Percentiles rank a stretch among this genome's conserved stretches.
Conservation (phyloP, 495 filamentous ascomycete genomes). For the Aspergillus ellipticus region DNA sequence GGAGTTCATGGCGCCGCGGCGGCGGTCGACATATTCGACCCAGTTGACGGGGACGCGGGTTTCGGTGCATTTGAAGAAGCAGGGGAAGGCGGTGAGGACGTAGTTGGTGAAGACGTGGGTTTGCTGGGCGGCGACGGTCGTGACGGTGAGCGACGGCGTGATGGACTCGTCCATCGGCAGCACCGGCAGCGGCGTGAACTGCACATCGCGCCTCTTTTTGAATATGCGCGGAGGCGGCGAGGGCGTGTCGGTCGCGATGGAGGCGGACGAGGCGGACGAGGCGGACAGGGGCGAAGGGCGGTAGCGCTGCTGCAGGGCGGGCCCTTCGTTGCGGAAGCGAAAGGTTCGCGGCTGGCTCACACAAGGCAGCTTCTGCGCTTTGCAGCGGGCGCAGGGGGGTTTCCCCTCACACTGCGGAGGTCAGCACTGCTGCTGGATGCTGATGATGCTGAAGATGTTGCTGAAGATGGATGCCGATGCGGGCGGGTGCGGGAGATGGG, state of each 20-base stretch:
- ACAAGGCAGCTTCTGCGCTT: constrained; percentile 22
- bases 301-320: constrained; percentile 22
- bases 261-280: constrained; percentile 5
- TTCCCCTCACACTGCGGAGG: constrained; percentile 27
- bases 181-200: not conserved
- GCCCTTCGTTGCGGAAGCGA: constrained; percentile 22
- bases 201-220: not conserved
- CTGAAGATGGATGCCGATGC: too few relatives aligned
- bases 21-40: constrained; percentile 23
- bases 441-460: too few relatives aligned
- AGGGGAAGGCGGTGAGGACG: constrained; percentile 23
- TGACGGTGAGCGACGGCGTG: constrained; percentile 24
- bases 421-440: too few relatives aligned
- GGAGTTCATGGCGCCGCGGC: constrained; percentile 11
- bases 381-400: constrained; percentile 29
- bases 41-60: constrained; percentile 27
- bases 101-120: constrained; percentile 27
- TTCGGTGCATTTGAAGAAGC: constrained; percentile 27
- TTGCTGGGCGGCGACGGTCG: constrained; percentile 22
- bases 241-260: constrained; percentile 4
- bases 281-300: constrained; percentile 1
- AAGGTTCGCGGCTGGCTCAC: constrained; percentile 18
- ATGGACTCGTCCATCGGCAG: constrained; percentile 21
- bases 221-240: not conserved
- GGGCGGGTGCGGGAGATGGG: too few relatives aligned